Evolutionary conservation across 2,329 filamentous ascomycete species (phyloP), one percentile per base, ranked within the genome.

Genomic region (Cordyceps cateniannulata): DNA sequence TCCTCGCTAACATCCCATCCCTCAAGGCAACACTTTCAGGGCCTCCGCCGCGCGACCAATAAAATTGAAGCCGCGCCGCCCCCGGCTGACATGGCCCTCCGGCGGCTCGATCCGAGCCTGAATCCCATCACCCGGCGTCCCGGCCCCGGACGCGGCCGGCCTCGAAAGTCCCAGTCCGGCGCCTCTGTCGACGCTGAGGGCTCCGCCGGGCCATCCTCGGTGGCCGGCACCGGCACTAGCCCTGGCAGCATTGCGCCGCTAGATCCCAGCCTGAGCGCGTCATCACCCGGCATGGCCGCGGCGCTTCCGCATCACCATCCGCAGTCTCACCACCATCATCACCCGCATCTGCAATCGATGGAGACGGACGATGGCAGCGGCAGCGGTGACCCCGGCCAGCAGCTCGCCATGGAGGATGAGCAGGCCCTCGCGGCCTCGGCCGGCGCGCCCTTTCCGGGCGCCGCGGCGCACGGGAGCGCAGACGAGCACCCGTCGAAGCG

Each of bases 61-160:
- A 85, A 84, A 67, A 69, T 74, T 20, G 82, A 83, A 20, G 59
- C 72, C 5, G 75, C 72, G 62, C 72, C 75, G 9, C 60, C 68
- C 24, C 50, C 63, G 27, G 62, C 66, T 10, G 75, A 79, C 22
- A 73, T 12, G 20, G 54, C 63, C 47, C 65, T 75, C 24, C 71
- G 74, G 47, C 77, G 73, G 62, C 45, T 73, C 59, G 82, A 85
- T 66, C 83, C 83, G 9, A 79, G 78, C 0, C 58, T 74, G 64
- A 85, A 85, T 61, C 83, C 83, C 55, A 85, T 85, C 66, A 85
- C 81, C n/a, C 76, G 83, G 18, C 77, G 83, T 27, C 83, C 83
- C 4, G 83, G 83, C 0, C 83, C 83, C 3, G 82, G 83, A 14
- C 77, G 83, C 49, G 81, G 82, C 2, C 76, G 83, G 7, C 80